Conservation (phyloP, 768 basidiomycete species). For the Mycena epipterygia region DNA sequence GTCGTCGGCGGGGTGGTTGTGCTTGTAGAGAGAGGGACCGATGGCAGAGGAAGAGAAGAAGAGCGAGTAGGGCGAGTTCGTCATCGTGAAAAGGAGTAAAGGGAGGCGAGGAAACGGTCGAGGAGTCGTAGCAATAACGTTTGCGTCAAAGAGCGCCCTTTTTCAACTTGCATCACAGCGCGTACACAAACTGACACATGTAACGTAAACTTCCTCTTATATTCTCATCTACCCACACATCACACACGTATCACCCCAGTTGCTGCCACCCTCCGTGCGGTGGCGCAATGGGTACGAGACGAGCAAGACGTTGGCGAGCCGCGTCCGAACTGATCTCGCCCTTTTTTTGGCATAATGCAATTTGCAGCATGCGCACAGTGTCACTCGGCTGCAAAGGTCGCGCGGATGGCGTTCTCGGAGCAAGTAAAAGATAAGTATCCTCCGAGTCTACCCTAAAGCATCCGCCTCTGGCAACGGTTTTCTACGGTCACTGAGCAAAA, state of each 20-base stretch:
- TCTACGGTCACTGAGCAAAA: not conserved
- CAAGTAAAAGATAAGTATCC: too few relatives aligned
- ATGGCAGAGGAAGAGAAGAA: slow-evolving; percentile 27
- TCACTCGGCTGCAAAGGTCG: slow-evolving; percentile 19
- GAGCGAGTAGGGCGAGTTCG: slow-evolving; percentile 18
- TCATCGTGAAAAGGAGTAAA: too few relatives aligned
- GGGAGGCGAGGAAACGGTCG: not conserved
- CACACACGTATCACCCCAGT: not conserved
- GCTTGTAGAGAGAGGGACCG: slow-evolving; percentile 15
- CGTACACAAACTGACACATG: not conserved
- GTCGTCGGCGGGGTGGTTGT: slow-evolving; percentile 14
- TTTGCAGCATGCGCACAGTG: not conserved
- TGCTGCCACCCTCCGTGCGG: slow-evolving; percentile 2
- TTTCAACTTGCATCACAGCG: slow-evolving; percentile 25
- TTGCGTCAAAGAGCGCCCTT: not conserved
- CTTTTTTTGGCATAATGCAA: slow-evolving; percentile 19
- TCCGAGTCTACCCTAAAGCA: too few relatives aligned
- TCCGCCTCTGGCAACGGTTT: not conserved
- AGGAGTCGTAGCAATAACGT: not conserved
- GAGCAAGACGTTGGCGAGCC: not conserved
- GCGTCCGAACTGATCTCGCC: not conserved
- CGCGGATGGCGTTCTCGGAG: too few relatives aligned
- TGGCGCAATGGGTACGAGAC: slow-evolving; percentile 2
- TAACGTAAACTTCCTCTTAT: slow-evolving; percentile 1
- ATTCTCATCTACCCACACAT: not conserved